Evolutionary conservation across 306 rosid species (phyloP).

Genomic region (Cicer chorassanicum): DNA sequence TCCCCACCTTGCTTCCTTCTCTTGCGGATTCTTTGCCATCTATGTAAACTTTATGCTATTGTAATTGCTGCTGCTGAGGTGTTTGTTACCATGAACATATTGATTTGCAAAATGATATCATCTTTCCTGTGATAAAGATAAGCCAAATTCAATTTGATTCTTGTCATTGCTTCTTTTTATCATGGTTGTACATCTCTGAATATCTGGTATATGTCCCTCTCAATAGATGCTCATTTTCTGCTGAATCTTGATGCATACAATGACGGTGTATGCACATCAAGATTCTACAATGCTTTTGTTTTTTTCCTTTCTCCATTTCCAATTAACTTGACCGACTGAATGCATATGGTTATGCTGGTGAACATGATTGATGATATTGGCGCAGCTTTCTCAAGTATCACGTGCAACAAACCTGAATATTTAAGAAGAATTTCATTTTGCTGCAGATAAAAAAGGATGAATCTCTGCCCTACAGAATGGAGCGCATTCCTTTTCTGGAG

Average conservation of each 20-base stretch:
- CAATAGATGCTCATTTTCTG: background rate
- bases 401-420: slow-evolving; percentile 25
- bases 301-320: background rate
- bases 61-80: background rate
- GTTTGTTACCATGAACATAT: slow-evolving; percentile 28
- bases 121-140: slow-evolving; percentile 29
- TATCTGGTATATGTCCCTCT: background rate
- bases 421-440: slow-evolving; percentile 38
- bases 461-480: slow-evolving; percentile 56
- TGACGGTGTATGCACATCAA: background rate
- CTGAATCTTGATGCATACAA: background rate
- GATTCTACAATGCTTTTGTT: slow-evolving; percentile 22
- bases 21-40: slow-evolving; percentile 5
- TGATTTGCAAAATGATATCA: slow-evolving; percentile 11
- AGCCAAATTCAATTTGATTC: slow-evolving; percentile 16
- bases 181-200: slow-evolving; percentile 17
- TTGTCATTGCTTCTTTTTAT: slow-evolving; percentile 33
- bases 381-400: slow-evolving; percentile 26
- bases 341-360: slow-evolving; percentile 31
- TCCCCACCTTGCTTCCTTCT: background rate
- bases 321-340: background rate
- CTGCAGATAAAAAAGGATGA: slow-evolving; percentile 73
- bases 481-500: slow-evolving; percentile 86
- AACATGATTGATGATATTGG: slow-evolving; percentile 35
- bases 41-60: background rate